A percentile compares a stretch with the other conserved stretches of the same genome.
Conservation (phyloP, 1,284 basidiomycete genomes). For the Neolentinus lepideus region DNA sequence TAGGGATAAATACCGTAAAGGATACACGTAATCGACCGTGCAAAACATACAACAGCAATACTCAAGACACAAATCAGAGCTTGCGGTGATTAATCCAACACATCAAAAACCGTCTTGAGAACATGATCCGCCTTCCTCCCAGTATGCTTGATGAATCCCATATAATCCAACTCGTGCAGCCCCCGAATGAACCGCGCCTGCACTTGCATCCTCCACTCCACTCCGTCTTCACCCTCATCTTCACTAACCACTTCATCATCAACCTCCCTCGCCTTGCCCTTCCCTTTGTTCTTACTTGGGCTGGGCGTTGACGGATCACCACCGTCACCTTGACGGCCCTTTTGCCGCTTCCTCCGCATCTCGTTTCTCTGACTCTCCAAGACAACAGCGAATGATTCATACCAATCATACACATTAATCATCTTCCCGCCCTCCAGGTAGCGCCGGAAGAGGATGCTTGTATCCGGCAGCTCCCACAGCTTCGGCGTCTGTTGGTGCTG, state of each 20-base stretch:
- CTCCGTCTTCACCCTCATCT: conserved; percentile 29
- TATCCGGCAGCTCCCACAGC: conserved; percentile 56
- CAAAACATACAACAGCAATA: background rate
- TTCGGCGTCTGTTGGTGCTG: conserved; percentile 15
- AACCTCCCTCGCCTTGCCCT: conserved; percentile 10
- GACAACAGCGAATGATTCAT: conserved; percentile 57
- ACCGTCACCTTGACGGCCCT: no score
- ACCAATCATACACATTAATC: conserved; percentile 82
- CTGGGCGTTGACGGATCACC: background rate
- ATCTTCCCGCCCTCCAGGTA: conserved; percentile 71
- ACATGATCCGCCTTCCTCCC: conserved; percentile 72
- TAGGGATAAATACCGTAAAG: no score
- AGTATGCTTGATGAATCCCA: conserved; percentile 75
- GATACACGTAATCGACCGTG: no score
- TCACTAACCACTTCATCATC: conserved; percentile 16
- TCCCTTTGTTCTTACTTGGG: background rate
- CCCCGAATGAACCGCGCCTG: conserved; percentile 73
- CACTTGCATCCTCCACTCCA: conserved; percentile 52
- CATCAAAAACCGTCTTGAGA: conserved; percentile 57
- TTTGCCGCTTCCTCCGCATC: conserved; percentile 7
- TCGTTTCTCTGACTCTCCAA: conserved; percentile 46
- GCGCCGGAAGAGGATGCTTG: conserved; percentile 63
- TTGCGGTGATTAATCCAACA: background rate
- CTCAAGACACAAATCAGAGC: background rate
- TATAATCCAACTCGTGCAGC: conserved; percentile 70